Base-by-base conservation (phyloP, 768 basidiomycete genomes). In the Trametopsis cervina region DNA sequence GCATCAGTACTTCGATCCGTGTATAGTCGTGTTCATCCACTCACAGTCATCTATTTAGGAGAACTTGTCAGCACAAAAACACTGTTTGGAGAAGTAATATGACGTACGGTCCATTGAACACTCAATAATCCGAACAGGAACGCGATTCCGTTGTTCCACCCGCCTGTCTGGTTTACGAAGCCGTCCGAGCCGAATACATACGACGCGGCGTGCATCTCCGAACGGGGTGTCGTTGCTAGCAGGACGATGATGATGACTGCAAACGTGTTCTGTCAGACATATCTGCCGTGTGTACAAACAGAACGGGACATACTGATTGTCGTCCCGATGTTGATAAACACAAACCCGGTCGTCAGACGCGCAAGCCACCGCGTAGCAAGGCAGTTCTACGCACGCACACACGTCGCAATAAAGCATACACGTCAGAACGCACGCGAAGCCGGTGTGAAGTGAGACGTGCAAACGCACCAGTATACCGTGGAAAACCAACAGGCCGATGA, bases 281-380 rank as follows among this genome's bases (percentile, higher is more conserved):
- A 44, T 22, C 35, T 24, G 48, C 10, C 4, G 4, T 7, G 13
- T 20, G 35, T 17, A 40, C n/a, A 39, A 24, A 17, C 4, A 13
- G 45, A 22, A n/a, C n/a, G n/a, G n/a, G 24, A 67, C 76, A 55
- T 52, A 84, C 82, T 57, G 46, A 85, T 66, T 3, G 89, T 85
- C 10, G 86, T 74, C 35, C 89, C 89, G 44, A 94, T 71, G 64
- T 95, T 94, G 57, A 94, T 71, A 62, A 94, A 93, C 3, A 94
- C 89, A 58, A 90, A 91, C 23, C 75, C 76, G 18, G 73, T 74
- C 2, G 90, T 91, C 52, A 90, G 67, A 15, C 71, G 72, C 0
- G 90, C 89, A 3, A 94, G 78, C 53, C 83, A 71, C 18, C 77
- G 76, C 1, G 91, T 93, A 1, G 82, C 80, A 23, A 89, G 62